Evolutionary conservation across 306 rosid genomes (phyloP).

Genomic region (peach (Prunus persica)): DNA sequence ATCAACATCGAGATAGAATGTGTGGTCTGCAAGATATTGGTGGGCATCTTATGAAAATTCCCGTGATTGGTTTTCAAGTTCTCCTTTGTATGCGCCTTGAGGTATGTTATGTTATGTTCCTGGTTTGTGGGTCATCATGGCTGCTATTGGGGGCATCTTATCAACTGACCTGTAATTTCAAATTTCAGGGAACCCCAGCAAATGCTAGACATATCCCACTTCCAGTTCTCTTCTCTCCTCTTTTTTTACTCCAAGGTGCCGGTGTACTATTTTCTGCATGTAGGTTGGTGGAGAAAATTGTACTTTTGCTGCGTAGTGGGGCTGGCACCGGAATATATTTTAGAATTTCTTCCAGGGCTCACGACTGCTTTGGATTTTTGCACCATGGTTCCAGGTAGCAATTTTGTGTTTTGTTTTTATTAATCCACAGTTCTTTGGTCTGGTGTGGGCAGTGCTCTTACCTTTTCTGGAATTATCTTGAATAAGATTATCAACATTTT

Average conservation of each 20-base stretch:
- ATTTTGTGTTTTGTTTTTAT: neutral
- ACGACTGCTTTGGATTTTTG: slow-evolving; percentile 88
- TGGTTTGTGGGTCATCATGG: slow-evolving; percentile 26
- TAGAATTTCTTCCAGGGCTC: slow-evolving; percentile 67
- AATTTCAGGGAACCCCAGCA: slow-evolving; percentile 82
- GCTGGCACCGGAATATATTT: slow-evolving; percentile 66
- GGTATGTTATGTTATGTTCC: slow-evolving; percentile 41
- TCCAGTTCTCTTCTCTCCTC: slow-evolving; percentile 78
- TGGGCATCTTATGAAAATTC: slow-evolving; percentile 93
- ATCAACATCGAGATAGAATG: slow-evolving; percentile 53
- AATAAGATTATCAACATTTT: slow-evolving; percentile 10
- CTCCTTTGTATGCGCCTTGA: slow-evolving; percentile 94
- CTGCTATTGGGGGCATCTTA: slow-evolving; percentile 15
- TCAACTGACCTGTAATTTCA: slow-evolving; percentile 24
- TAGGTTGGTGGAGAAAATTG: slow-evolving; percentile 74
- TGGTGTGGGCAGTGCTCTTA: neutral
- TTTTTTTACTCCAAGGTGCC: slow-evolving; percentile 78
- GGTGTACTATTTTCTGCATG: slow-evolving; percentile 69
- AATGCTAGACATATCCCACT: slow-evolving; percentile 61
- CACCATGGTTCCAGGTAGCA: slow-evolving; percentile 97
- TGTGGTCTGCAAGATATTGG: slow-evolving; percentile 96
- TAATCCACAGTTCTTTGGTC: neutral
- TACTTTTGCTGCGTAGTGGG: slow-evolving; percentile 63
- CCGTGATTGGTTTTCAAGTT: slow-evolving; percentile 75
- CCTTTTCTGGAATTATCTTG: slow-evolving; percentile 7